phyloP scores from a whole-genome alignment of 1,284 basidiomycete genomes.

The Leccinum pachyderme region DNA sequence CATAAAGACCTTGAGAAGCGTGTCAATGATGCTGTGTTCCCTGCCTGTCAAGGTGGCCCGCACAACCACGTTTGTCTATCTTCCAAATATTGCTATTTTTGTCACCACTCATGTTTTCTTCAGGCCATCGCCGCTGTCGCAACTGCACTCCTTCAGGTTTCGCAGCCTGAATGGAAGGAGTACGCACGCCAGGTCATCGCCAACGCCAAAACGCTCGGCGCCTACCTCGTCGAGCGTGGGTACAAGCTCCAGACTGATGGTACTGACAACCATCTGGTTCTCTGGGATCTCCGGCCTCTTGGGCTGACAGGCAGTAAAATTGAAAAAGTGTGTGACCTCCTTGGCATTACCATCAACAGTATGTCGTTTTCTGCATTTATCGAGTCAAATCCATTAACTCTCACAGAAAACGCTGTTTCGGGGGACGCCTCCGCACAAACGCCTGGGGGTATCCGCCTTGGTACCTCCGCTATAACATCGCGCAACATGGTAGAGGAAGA shows the following conservation, averaged over 20 bases:
- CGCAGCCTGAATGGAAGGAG: constrained; percentile 86
- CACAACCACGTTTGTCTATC: constrained; percentile 89
- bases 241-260: constrained; percentile 98
- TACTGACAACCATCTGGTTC: constrained; percentile 96
- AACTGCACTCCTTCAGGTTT: constrained; percentile 92
- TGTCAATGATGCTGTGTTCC: constrained; percentile 98
- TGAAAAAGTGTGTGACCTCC: constrained; percentile 96
- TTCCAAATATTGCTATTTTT: background rate
- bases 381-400: background rate
- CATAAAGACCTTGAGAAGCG: constrained; percentile 87
- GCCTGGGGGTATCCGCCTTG: constrained; percentile 97
- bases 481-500: constrained; percentile 91
- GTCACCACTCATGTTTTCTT: constrained; percentile 1
- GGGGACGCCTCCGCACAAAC: constrained; percentile 95
- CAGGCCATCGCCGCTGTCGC: constrained; percentile 96
- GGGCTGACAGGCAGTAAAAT: constrained; percentile 97
- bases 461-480: constrained; percentile 92
- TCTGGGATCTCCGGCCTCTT: constrained; percentile 97
- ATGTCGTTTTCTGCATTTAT: constrained; percentile 31
- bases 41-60: constrained; percentile 99
- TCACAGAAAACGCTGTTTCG: constrained; percentile 90
- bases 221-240: constrained; percentile 69
- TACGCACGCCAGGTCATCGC: constrained; percentile 96
- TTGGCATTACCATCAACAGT: constrained; percentile 96
- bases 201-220: constrained; percentile 79